Evolutionary conservation across 73 alveolate genomes (phyloP).

Genomic region (Loxodes magnus): DNA sequence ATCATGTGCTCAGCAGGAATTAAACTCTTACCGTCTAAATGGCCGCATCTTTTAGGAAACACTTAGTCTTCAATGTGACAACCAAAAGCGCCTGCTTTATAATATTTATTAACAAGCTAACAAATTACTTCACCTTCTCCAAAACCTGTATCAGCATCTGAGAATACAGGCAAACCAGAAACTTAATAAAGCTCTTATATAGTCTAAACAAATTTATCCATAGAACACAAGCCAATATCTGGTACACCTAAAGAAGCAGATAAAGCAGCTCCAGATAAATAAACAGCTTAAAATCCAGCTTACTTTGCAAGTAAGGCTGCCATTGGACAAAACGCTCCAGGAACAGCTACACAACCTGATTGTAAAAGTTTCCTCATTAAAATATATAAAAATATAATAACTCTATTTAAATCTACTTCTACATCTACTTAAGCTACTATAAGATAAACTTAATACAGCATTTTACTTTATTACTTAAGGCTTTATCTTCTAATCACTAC

Average conservation of each 20-base stretch:
- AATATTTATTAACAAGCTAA: neutral
- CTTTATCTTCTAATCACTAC: no score
- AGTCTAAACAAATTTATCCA: neutral
- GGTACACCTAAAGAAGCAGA: slow-evolving; percentile 85
- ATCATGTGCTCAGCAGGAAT: slow-evolving; percentile 49
- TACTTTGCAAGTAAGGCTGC: no score
- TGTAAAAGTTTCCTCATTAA: no score
- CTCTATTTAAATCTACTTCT: no score
- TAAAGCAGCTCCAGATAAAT: slow-evolving; percentile 89
- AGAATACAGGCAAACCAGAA: slow-evolving; percentile 70
- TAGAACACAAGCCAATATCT: slow-evolving; percentile 58
- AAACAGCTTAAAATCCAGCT: slow-evolving; percentile 59
- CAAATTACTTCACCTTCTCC: slow-evolving; percentile 43
- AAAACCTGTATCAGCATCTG: slow-evolving; percentile 96
- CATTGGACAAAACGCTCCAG: no score
- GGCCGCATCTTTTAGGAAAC: slow-evolving; percentile 95
- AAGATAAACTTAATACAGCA: no score
- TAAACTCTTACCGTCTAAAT: slow-evolving; percentile 77
- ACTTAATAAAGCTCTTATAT: slow-evolving; percentile 28
- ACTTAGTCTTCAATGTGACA: slow-evolving; percentile 73
- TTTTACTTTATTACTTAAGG: no score
- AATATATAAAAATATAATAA: no score
- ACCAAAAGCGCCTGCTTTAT: slow-evolving; percentile 88
- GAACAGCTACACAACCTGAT: no score
- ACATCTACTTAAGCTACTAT: no score